These are phyloP conservation scores for Austroboletus rostrupii DNA, from an alignment of 1,284 basidiomycete species.

Conservation along the genomic window DNA sequence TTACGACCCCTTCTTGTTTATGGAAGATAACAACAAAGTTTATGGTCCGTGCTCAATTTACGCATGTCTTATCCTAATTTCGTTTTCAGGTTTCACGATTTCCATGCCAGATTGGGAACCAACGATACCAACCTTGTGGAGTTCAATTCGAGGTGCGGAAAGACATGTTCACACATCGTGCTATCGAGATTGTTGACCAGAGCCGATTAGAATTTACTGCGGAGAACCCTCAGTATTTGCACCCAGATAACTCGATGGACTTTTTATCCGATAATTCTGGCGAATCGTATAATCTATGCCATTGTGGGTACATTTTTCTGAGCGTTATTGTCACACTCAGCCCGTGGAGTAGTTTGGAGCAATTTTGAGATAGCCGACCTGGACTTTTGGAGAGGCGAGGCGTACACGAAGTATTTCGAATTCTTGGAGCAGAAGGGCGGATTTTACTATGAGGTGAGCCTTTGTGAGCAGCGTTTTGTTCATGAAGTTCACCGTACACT, in stretches of 20 bases:
- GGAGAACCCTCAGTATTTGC: constrained; percentile 63
- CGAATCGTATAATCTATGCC: constrained; percentile 80
- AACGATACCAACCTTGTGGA: constrained; percentile 80
- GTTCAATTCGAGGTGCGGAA: constrained; percentile 54
- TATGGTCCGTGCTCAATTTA: constrained; percentile 47
- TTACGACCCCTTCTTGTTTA: constrained; percentile 78
- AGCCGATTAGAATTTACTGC: constrained; percentile 58
- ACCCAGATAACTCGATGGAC: constrained; percentile 66
- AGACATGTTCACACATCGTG: neutral
- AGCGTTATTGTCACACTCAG: constrained; percentile 40
- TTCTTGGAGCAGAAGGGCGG: constrained; percentile 81
- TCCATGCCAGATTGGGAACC: constrained; percentile 74
- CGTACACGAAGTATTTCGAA: constrained; percentile 85
- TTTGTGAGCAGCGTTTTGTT: neutral
- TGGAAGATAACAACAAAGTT: constrained; percentile 72
- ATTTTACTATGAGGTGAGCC: constrained; percentile 79
- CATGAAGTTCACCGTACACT: neutral
- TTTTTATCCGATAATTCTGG: constrained; percentile 78
- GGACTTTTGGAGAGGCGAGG: constrained; percentile 79
- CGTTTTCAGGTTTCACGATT: constrained; percentile 64
- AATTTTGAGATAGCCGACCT: constrained; percentile 88
- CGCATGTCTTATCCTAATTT: neutral
- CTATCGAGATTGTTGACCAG: neutral
- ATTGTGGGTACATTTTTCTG: constrained; percentile 60
- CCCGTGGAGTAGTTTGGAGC: constrained; percentile 65